Percentiles rank a stretch among this genome's conserved stretches.
These are phyloP conservation scores for Clonostachys rosea DNA, from an alignment of 2,329 filamentous ascomycete genomes.

Conservation along the genomic window DNA sequence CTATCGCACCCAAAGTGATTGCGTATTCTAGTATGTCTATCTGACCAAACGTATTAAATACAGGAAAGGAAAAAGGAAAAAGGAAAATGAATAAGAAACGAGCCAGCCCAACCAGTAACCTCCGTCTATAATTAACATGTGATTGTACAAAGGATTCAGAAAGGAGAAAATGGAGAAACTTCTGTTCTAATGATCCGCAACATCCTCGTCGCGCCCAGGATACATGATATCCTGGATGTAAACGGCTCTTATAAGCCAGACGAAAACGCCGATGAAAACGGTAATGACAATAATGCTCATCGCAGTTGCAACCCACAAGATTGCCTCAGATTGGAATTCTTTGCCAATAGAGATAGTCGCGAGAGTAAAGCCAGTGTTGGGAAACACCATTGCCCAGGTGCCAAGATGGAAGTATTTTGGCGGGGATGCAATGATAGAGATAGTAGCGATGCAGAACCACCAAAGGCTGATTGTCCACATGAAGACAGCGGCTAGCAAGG, in stretches of 20 bases:
- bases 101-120: too few species aligned
- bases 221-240: too few species aligned
- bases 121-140: too few species aligned
- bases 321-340: slow-evolving; percentile 34
- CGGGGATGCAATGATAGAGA: slow-evolving; percentile 15
- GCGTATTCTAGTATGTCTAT: too few species aligned
- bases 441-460: slow-evolving; percentile 43
- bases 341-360: slow-evolving; percentile 50
- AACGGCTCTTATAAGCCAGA: neutral
- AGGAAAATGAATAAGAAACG: too few species aligned
- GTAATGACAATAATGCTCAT: slow-evolving; percentile 35
- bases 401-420: slow-evolving; percentile 44
- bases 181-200: too few species aligned
- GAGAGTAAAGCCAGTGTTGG: slow-evolving; percentile 55
- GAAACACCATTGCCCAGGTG: slow-evolving; percentile 62
- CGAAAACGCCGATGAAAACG: neutral
- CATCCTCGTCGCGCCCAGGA: too few species aligned
- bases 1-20: too few species aligned
- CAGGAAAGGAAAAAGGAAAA: too few species aligned
- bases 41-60: too few species aligned
- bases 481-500: slow-evolving; percentile 45
- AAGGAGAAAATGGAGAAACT: too few species aligned
- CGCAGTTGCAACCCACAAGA: slow-evolving; percentile 42
- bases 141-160: too few species aligned
- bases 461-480: slow-evolving; percentile 61